These are phyloP conservation scores for Pseudocercospora crystallina DNA, from an alignment of 2,329 filamentous ascomycete genomes.

Conservation along the genomic window DNA sequence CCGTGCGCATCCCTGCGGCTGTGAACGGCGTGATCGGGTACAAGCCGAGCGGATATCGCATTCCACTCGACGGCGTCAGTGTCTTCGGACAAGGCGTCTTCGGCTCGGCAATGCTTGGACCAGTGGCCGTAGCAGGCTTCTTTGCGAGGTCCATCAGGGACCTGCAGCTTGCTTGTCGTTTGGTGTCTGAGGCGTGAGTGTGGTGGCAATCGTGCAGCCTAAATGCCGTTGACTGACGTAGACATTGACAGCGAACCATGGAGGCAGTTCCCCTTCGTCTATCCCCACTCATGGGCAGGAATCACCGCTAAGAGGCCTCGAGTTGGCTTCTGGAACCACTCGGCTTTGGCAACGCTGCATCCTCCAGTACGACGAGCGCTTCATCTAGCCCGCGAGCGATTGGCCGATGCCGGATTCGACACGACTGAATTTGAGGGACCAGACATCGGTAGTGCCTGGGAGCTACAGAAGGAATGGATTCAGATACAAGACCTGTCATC, in stretches of 20 bases:
- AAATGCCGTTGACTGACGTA: slow-evolving; percentile 22
- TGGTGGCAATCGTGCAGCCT: too few relatives aligned
- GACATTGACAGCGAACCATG: slow-evolving; percentile 25
- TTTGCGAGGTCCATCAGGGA: slow-evolving; percentile 29
- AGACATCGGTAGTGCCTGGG: slow-evolving; percentile 32
- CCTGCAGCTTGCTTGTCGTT: too few relatives aligned
- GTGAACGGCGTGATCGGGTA: slow-evolving; percentile 38
- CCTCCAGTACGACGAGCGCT: slow-evolving; percentile 52
- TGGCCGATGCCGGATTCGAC: slow-evolving; percentile 48
- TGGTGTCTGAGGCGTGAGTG: too few relatives aligned
- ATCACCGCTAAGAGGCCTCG: slow-evolving; percentile 34
- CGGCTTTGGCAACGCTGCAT: slow-evolving; percentile 51
- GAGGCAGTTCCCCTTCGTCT: slow-evolving; percentile 33
- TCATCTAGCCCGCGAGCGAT: slow-evolving; percentile 38
- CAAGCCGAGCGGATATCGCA: slow-evolving; percentile 41
- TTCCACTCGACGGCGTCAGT: slow-evolving; percentile 32
- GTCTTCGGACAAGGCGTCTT: slow-evolving; percentile 37
- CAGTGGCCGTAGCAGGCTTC: slow-evolving; percentile 28
- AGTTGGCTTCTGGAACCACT: slow-evolving; percentile 52
- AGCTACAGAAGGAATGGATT: slow-evolving; percentile 38
- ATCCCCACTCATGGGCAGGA: slow-evolving; percentile 43
- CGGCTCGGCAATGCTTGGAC: slow-evolving; percentile 43
- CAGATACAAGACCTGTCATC: slow-evolving; percentile 36
- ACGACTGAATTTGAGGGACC: too few relatives aligned
- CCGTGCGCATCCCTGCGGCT: slow-evolving; percentile 33